These are phyloP conservation scores for Trametes villosa DNA, from an alignment of 768 basidiomycete species.

Conservation along the genomic window DNA sequence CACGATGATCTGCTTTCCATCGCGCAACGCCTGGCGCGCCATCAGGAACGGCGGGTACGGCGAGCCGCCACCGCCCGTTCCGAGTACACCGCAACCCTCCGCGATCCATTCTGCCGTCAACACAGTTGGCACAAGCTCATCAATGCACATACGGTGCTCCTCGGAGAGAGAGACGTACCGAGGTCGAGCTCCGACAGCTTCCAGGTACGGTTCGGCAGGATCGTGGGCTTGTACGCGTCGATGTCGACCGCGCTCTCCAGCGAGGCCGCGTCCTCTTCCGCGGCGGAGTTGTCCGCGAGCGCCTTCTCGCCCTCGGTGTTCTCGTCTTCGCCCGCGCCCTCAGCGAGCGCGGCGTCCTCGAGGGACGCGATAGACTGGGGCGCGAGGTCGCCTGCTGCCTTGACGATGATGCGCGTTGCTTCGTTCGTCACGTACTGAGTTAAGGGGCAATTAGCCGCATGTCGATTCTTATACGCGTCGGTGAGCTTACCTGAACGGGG, in stretches of 20 bases:
- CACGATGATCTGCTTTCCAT: constrained; percentile 41
- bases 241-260: constrained; percentile 20
- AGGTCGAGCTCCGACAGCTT: constrained; percentile 35
- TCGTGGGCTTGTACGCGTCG: constrained; percentile 29
- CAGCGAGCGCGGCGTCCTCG: not conserved
- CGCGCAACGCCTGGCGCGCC: constrained; percentile 54
- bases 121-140: no score
- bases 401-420: constrained; percentile 59
- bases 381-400: constrained; percentile 60
- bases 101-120: constrained; percentile 62
- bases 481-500: constrained; percentile 48
- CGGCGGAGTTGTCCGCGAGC: not conserved
- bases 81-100: constrained; percentile 65
- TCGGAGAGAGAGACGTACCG: constrained; percentile 34
- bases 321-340: constrained; percentile 3
- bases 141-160: no score
- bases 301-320: constrained; percentile 20
- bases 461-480: not conserved
- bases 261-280: not conserved
- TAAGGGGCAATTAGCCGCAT: not conserved
- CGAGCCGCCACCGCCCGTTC: constrained; percentile 66
- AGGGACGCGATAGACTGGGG: constrained; percentile 9
- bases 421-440: constrained; percentile 53
- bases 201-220: constrained; percentile 25
- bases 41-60: constrained; percentile 57